Percentiles rank a stretch among this genome's conserved stretches.
These are phyloP conservation scores for Myochromella boudieri DNA, from an alignment of 768 basidiomycete species.

Conservation along the genomic window DNA sequence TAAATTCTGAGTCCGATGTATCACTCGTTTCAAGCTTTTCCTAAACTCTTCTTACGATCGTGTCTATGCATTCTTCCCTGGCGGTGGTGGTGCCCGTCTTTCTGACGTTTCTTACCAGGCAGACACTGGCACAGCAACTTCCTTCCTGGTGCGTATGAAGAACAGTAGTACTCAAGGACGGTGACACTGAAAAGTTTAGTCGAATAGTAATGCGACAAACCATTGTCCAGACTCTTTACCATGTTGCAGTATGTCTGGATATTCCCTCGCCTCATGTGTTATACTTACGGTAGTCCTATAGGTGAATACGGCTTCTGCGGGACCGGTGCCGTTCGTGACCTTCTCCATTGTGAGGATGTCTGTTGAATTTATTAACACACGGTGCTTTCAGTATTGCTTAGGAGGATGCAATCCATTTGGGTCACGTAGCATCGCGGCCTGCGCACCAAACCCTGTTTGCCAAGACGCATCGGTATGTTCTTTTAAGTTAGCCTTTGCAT, in stretches of 20 bases:
- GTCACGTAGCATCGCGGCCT: constrained; percentile 65
- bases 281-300: constrained; percentile 15
- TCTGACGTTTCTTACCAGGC: constrained; percentile 12
- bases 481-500: background rate
- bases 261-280: background rate
- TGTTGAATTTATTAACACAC: constrained; percentile 5
- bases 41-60: background rate
- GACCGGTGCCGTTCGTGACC: constrained; percentile 36
- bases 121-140: constrained; percentile 7
- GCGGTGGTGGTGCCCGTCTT: constrained; percentile 12
- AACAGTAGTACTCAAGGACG: background rate
- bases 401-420: constrained; percentile 85
- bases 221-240: constrained; percentile 45
- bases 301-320: constrained; percentile 60
- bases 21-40: constrained; percentile 2
- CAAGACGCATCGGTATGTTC: constrained; percentile 49
- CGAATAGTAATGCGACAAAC: constrained; percentile 39
- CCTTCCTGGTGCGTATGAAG: constrained; percentile 13
- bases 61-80: constrained; percentile 13
- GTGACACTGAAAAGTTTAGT: too few species aligned
- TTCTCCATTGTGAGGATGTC: too few species aligned
- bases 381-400: constrained; percentile 61
- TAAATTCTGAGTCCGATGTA: background rate
- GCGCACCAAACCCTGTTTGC: constrained; percentile 73
- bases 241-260: constrained; percentile 47